These are phyloP conservation scores for Starmerella stellata DNA, from an alignment of 805 yeast genomes.

Conservation along the genomic window DNA sequence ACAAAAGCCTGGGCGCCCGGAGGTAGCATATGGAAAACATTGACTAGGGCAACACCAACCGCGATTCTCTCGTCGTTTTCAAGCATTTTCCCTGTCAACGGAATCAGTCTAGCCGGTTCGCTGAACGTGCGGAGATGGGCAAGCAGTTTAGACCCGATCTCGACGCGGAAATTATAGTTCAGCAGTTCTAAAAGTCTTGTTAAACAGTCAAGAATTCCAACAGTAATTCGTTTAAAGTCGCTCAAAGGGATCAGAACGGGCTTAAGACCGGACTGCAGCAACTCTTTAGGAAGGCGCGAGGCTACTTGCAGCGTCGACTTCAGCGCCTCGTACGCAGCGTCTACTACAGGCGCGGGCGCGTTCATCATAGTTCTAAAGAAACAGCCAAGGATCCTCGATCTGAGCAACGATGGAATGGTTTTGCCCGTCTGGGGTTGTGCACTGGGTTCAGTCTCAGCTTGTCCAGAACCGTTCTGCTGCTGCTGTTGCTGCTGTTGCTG, in stretches of 20 bases:
- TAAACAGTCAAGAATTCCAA: conserved; percentile 76
- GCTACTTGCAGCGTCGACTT: conserved; percentile 69
- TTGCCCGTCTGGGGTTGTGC: neutral
- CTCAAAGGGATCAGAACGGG: conserved; percentile 92
- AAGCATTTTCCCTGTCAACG: conserved; percentile 62
- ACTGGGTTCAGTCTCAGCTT: neutral
- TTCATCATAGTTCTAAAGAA: conserved; percentile 86
- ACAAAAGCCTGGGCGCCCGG: conserved; percentile 81
- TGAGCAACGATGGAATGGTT: conserved; percentile 26
- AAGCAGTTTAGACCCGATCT: conserved; percentile 77
- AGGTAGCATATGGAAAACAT: conserved; percentile 81
- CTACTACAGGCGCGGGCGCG: conserved; percentile 67
- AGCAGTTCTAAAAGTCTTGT: conserved; percentile 70
- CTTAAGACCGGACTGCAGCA: conserved; percentile 82
- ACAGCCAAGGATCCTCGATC: conserved; percentile 76
- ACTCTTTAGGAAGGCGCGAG: conserved; percentile 69
- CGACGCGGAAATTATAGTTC: conserved; percentile 88
- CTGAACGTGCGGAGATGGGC: conserved; percentile 97
- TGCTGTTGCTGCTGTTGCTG: too few relatives aligned
- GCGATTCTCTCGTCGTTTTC: conserved; percentile 66
- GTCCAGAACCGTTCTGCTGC: neutral
- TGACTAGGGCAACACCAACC: conserved; percentile 74
- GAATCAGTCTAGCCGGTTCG: conserved; percentile 56
- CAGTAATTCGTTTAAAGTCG: conserved; percentile 79
- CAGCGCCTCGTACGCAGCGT: conserved; percentile 83